A percentile compares a stretch with the other conserved stretches of the same genome.
Conservation (phyloP, 257 asterid genomes). For the Solanum chiquidenum region DNA sequence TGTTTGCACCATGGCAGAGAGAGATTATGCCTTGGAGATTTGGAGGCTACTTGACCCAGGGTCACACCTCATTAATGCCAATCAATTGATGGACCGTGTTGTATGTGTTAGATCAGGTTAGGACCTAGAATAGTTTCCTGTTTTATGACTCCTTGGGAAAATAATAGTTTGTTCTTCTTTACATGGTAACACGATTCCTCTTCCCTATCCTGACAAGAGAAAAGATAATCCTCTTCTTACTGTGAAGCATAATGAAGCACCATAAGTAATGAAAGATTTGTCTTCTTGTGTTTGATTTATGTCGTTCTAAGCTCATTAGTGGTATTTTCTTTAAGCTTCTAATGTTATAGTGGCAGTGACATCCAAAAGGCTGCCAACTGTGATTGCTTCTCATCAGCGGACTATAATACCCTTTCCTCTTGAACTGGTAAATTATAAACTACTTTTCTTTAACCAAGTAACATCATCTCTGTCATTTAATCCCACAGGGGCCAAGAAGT, state of each 20-base stretch:
- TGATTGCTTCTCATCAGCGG: neutral
- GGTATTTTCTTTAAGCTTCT: neutral
- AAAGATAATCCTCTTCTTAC: neutral
- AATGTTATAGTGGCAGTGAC: neutral
- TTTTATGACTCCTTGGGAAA: neutral
- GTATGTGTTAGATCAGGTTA: constrained; percentile 90
- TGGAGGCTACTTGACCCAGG: constrained; percentile 99
- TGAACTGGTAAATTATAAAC: neutral
- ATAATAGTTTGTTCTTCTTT: neutral
- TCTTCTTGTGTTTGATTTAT: neutral
- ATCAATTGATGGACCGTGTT: constrained; percentile 73
- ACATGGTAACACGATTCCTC: neutral
- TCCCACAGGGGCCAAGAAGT: constrained; percentile 72
- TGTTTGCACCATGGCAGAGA: constrained; percentile 98
- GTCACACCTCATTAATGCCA: constrained; percentile 51
- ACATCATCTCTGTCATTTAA: neutral
- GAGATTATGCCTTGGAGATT: constrained; percentile 98
- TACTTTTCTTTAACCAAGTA: neutral
- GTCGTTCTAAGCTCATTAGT: neutral
- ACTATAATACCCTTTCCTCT: neutral
- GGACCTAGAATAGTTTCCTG: neutral
- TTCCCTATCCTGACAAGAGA: neutral
- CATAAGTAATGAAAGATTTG: neutral
- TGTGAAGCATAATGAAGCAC: neutral
- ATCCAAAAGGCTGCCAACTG: neutral